Percentiles rank a stretch among this genome's conserved stretches.
Evolutionary conservation across 495 filamentous ascomycete species (phyloP).

Genomic region (Gamarada debralockiae): DNA sequence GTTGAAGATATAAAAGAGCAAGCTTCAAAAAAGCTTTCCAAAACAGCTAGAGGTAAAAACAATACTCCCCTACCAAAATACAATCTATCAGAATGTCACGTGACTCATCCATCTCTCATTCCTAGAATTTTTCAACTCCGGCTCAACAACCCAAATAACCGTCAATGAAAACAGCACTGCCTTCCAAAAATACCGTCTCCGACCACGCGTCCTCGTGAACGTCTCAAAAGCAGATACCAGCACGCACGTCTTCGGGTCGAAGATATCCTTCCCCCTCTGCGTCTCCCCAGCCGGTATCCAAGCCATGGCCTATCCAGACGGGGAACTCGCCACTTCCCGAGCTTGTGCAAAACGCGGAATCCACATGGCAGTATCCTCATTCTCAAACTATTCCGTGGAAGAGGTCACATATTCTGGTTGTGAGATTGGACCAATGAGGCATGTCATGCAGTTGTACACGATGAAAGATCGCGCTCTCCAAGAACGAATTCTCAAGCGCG

Average conservation of each 20-base stretch:
- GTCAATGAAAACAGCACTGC: slow-evolving; percentile 39
- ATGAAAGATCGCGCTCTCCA: slow-evolving; percentile 64
- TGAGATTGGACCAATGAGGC: slow-evolving; percentile 27
- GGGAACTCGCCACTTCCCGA: slow-evolving; percentile 47
- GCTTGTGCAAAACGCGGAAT: slow-evolving; percentile 44
- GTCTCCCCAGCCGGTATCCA: slow-evolving; percentile 60
- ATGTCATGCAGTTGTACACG: slow-evolving; percentile 81
- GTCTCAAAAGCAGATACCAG: slow-evolving; percentile 50
- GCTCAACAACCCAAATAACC: slow-evolving; percentile 41
- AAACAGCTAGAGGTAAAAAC: slow-evolving; percentile 23
- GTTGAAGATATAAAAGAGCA: slow-evolving; percentile 28
- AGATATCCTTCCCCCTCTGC: slow-evolving; percentile 50
- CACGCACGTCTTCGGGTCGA: slow-evolving; percentile 58
- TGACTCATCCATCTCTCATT: no score
- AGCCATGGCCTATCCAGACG: slow-evolving; percentile 49
- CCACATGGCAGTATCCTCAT: slow-evolving; percentile 49
- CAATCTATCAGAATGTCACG: no score
- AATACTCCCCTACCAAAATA: neutral
- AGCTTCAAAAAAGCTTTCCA: slow-evolving; percentile 26
- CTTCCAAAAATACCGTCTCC: slow-evolving; percentile 41
- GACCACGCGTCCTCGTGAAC: slow-evolving; percentile 67
- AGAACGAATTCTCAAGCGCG: slow-evolving; percentile 53
- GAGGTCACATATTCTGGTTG: slow-evolving; percentile 27
- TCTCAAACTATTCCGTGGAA: slow-evolving; percentile 32
- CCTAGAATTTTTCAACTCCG: slow-evolving; percentile 45